Percentiles rank a stretch among this genome's conserved stretches.
Evolutionary conservation across 2,329 filamentous ascomycete genomes (phyloP).

Genomic region (Colletotrichum sojae): DNA sequence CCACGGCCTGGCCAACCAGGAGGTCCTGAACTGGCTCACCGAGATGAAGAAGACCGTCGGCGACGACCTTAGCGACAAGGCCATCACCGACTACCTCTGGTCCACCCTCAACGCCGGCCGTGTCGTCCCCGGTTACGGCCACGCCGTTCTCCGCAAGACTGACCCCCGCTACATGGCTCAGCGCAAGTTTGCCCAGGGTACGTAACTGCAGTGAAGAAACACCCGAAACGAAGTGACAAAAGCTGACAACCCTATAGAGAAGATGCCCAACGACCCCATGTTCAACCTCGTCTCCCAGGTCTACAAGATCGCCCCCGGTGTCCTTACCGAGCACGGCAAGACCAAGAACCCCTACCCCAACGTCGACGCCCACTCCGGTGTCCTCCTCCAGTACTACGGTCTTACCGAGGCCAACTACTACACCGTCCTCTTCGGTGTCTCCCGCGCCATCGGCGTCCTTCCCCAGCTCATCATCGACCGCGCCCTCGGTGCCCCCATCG

Average conservation of each 20-base stretch:
- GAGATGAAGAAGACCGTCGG: constrained; percentile 98
- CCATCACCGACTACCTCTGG: constrained; percentile 99
- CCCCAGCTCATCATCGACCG: constrained; percentile 99
- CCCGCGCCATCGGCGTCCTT: constrained; percentile 96
- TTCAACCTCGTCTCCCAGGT: constrained; percentile 99
- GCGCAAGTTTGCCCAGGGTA: constrained; percentile 89
- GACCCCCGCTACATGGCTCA: constrained; percentile 99
- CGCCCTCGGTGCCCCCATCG: constrained; percentile 95
- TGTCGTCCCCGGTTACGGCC: constrained; percentile 97
- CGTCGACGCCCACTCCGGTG: constrained; percentile 98
- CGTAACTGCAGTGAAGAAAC: constrained; percentile 13
- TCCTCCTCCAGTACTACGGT: constrained; percentile 99
- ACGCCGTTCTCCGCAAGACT: constrained; percentile 99
- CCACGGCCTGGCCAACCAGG: constrained; percentile 99
- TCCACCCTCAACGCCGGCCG: constrained; percentile 94
- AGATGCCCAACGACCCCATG: constrained; percentile 97
- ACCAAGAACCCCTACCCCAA: constrained; percentile 99
- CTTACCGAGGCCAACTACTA: constrained; percentile 99
- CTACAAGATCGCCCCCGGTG: constrained; percentile 99
- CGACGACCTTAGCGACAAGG: constrained; percentile 94
- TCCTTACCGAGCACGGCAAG: constrained; percentile 99
- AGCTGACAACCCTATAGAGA: constrained; percentile 64
- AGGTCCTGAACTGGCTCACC: constrained; percentile 98
- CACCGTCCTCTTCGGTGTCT: constrained; percentile 99
- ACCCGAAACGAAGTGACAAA: not conserved